Evolutionary conservation across 176 grass and related monocot species (phyloP).

Genomic region (Zoysia japonica): DNA sequence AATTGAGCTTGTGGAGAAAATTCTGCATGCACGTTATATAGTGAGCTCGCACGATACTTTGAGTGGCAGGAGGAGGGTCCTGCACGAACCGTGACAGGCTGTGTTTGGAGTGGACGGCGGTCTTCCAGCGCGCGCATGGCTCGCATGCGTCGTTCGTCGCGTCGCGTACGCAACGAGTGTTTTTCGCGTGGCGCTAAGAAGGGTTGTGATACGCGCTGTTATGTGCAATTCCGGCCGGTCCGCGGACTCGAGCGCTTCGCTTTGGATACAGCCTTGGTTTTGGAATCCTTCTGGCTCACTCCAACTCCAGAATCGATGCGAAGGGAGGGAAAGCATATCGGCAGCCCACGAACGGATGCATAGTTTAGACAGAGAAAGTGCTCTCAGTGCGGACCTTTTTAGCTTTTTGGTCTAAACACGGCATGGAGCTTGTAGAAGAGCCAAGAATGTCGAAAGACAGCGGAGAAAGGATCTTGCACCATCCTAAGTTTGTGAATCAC

Average conservation of each 20-base stretch:
- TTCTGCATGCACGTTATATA: conserved; percentile 40
- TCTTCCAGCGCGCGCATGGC: not conserved
- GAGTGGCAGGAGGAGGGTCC: conserved; percentile 46
- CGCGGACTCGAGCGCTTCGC: not conserved
- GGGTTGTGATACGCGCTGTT: not conserved
- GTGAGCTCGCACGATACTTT: conserved; percentile 46
- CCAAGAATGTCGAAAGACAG: conserved; percentile 28
- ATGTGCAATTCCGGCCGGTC: not conserved
- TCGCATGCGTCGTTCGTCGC: not conserved
- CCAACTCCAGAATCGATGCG: conserved; percentile 33
- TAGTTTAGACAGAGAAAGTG: not conserved
- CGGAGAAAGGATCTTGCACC: not conserved
- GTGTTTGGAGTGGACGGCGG: conserved; percentile 38
- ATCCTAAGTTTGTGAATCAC: not conserved
- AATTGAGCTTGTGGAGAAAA: conserved; percentile 12
- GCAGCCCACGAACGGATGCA: conserved; percentile 14
- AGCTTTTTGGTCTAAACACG: conserved; percentile 11
- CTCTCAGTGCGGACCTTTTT: not conserved
- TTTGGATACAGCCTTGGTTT: conserved; percentile 53
- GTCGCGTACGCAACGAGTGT: not conserved
- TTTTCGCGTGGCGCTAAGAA: not conserved
- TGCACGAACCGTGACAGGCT: conserved; percentile 42
- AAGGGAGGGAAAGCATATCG: conserved; percentile 41
- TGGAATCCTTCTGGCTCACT: conserved; percentile 75
- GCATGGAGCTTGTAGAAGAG: conserved; percentile 2